Evolutionary conservation across 2,329 filamentous ascomycete species (phyloP).

Genomic region (Ceratocystis alfenasii): DNA sequence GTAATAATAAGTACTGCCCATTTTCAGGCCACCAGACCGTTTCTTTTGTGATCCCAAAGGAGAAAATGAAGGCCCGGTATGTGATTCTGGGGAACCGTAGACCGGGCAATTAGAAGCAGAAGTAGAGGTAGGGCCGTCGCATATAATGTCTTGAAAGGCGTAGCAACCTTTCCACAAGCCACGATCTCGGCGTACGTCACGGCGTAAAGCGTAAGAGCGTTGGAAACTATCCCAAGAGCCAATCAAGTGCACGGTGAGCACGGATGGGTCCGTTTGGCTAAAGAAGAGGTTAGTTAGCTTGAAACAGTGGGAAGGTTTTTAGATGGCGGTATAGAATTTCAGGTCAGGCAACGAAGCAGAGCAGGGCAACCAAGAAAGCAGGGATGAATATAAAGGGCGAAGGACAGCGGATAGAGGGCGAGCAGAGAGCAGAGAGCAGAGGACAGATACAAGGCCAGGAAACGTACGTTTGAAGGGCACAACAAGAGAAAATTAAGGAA

Average conservation of each 20-base stretch:
- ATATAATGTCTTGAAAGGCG: slow-evolving; percentile 73
- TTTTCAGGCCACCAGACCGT: slow-evolving; percentile 60
- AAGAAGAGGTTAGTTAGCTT: neutral
- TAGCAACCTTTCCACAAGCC: slow-evolving; percentile 81
- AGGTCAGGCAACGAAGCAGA: neutral
- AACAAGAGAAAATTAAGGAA: neutral
- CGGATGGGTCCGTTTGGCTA: slow-evolving; percentile 48
- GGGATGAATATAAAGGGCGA: neutral
- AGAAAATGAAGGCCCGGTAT: neutral
- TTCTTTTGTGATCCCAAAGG: slow-evolving; percentile 28
- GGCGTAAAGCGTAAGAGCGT: slow-evolving; percentile 65
- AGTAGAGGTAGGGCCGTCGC: slow-evolving; percentile 42
- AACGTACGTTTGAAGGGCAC: neutral
- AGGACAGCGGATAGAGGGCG: neutral
- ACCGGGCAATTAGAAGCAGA: neutral
- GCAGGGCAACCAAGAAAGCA: neutral
- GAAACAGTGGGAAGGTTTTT: neutral
- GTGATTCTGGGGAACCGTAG: neutral
- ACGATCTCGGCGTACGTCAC: slow-evolving; percentile 60
- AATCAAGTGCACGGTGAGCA: slow-evolving; percentile 63
- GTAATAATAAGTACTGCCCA: slow-evolving; percentile 92
- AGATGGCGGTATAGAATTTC: neutral
- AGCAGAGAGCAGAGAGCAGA: neutral
- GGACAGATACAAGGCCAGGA: neutral
- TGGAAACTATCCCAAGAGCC: slow-evolving; percentile 96